phyloP scores from a whole-genome alignment of 2,329 filamentous ascomycete genomes.

The Didymella exigua region DNA sequence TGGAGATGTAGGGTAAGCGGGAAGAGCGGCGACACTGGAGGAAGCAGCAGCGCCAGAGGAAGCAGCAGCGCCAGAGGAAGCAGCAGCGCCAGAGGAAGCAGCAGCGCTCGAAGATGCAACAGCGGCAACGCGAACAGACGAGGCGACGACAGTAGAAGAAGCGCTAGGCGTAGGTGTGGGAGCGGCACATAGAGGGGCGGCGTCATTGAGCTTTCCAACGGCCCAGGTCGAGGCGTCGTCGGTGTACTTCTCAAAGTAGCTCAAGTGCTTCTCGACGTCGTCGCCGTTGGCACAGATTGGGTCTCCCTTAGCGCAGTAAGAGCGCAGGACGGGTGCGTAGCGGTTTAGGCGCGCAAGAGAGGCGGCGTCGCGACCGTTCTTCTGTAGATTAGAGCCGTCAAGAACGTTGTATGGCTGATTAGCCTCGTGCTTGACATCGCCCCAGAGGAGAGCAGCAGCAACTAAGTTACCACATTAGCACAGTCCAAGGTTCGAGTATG shows the following conservation, averaged over 20 bases:
- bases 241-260: constrained; percentile 54
- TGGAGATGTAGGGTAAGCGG: constrained; percentile 28
- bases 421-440: constrained; percentile 29
- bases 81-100: constrained; percentile 9
- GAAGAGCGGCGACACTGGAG: constrained; percentile 18
- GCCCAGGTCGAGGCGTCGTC: constrained; percentile 31
- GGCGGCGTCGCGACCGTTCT: constrained; percentile 18
- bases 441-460: constrained; percentile 34
- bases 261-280: constrained; percentile 62
- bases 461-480: constrained; percentile 30
- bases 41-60: background rate
- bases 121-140: constrained; percentile 22
- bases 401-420: constrained; percentile 33
- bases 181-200: constrained; percentile 27
- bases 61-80: constrained; percentile 11
- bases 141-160: constrained; percentile 25
- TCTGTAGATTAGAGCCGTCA: constrained; percentile 25
- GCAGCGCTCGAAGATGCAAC: constrained; percentile 5
- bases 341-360: constrained; percentile 27
- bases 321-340: constrained; percentile 59
- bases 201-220: constrained; percentile 30
- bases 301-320: constrained; percentile 66
- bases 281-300: constrained; percentile 69
- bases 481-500: constrained; percentile 21
- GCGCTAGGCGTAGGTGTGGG: constrained; percentile 26